These are phyloP conservation scores for Trichosporon sp. DNA, from an alignment of 1,284 basidiomycete species.

Conservation along the genomic window DNA sequence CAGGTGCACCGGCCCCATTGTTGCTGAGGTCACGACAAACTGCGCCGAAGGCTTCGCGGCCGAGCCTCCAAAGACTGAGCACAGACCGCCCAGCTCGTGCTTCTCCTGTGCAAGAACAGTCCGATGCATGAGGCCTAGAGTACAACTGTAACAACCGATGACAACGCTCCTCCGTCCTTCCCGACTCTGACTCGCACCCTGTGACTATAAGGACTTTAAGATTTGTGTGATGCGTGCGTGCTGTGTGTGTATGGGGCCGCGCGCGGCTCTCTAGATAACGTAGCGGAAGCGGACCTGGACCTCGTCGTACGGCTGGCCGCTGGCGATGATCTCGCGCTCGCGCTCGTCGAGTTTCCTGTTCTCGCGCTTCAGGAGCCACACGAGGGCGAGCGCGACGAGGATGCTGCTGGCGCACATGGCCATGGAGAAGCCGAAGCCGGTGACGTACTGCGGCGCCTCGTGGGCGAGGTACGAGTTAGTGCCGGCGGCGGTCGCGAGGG, in stretches of 20 bases:
- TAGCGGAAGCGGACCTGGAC: conserved; percentile 7
- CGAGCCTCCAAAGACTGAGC: too few species aligned
- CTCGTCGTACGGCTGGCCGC: background rate
- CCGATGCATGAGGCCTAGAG: background rate
- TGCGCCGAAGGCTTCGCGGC: too few species aligned
- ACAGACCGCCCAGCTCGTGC: background rate
- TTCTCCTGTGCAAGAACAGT: background rate
- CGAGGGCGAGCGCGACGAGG: conserved; percentile 5
- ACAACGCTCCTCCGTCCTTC: background rate
- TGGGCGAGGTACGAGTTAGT: conserved; percentile 23
- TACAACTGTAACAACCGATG: background rate
- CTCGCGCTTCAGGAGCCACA: conserved; percentile 9
- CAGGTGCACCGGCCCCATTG: too few species aligned
- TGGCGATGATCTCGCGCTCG: background rate
- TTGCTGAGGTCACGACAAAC: too few species aligned
- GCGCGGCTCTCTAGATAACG: background rate
- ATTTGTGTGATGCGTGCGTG: background rate
- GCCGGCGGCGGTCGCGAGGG: conserved; percentile 18
- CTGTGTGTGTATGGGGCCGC: background rate
- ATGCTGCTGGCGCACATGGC: conserved; percentile 18
- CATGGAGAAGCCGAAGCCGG: conserved; percentile 19
- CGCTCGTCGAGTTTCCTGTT: conserved; percentile 10
- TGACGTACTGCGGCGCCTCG: conserved; percentile 16
- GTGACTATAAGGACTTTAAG: background rate
- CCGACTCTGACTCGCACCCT: background rate